phyloP scores from a whole-genome alignment of 257 asterid species.

The Penstemon eatonii region DNA sequence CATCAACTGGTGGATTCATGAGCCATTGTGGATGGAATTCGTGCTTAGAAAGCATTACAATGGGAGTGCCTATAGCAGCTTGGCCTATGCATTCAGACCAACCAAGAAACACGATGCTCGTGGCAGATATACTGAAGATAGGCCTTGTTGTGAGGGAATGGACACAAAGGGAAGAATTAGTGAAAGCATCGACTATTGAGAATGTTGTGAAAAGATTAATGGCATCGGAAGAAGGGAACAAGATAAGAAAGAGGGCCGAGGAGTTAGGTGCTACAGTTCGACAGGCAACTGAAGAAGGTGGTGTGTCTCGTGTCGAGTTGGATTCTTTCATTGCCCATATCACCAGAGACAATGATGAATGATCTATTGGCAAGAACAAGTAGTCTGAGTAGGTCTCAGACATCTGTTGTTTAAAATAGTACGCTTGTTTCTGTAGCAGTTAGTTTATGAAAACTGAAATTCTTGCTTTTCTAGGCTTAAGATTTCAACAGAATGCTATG shows the following conservation, averaged over 20 bases:
- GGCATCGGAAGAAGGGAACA: constrained; percentile 41
- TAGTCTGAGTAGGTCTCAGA: neutral
- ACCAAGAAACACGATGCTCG: constrained; percentile 37
- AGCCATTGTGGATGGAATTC: constrained; percentile 72
- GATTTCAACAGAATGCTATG: no score
- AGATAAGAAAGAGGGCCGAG: constrained; percentile 37
- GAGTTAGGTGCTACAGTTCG: constrained; percentile 33
- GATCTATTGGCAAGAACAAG: neutral
- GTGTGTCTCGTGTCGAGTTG: constrained; percentile 16
- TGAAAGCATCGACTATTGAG: constrained; percentile 24
- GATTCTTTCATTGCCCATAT: constrained; percentile 36
- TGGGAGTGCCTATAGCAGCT: constrained; percentile 49
- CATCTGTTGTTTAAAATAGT: no score
- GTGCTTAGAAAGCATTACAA: constrained; percentile 47
- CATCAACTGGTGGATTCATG: constrained; percentile 45
- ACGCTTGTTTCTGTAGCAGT: no score
- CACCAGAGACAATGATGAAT: constrained; percentile 8
- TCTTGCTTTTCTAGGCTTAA: no score
- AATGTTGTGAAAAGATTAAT: constrained; percentile 39
- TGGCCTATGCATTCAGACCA: constrained; percentile 73
- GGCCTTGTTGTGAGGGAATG: constrained; percentile 48
- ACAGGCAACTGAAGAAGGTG: constrained; percentile 15
- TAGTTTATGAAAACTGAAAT: no score
- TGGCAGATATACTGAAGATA: constrained; percentile 32
- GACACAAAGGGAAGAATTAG: constrained; percentile 28